Conservation (phyloP, 2,329 filamentous ascomycete species). For the Rhynchosporium graminicola region DNA sequence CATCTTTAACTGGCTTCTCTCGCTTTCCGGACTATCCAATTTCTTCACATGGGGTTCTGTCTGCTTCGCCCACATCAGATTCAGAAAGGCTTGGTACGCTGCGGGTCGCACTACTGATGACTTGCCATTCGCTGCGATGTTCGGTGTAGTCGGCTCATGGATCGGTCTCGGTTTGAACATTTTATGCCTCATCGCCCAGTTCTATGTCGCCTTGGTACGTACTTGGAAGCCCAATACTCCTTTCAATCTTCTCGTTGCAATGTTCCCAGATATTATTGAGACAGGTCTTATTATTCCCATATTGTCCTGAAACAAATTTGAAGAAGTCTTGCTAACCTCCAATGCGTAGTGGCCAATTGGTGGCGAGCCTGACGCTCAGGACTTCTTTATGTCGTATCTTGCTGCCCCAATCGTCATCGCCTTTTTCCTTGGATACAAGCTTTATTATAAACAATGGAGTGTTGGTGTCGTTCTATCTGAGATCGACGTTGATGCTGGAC, state of each 20-base stretch:
- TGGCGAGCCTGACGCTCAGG: slow-evolving; percentile 43
- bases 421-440: slow-evolving; percentile 67
- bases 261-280: too few species aligned
- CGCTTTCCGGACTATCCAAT: slow-evolving; percentile 70
- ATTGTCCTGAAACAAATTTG: too few species aligned
- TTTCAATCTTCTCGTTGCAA: too few species aligned
- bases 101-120: slow-evolving; percentile 55
- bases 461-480: slow-evolving; percentile 35
- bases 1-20: slow-evolving; percentile 66
- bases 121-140: slow-evolving; percentile 49
- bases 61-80: slow-evolving; percentile 65
- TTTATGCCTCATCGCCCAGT: slow-evolving; percentile 63
- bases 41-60: slow-evolving; percentile 77
- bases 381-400: slow-evolving; percentile 49
- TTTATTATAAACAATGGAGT: slow-evolving; percentile 45
- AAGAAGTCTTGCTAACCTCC: too few species aligned
- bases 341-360: slow-evolving; percentile 48
- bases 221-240: too few species aligned
- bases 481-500: slow-evolving; percentile 39
- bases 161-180: slow-evolving; percentile 66
- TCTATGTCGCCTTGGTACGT: slow-evolving; percentile 44
- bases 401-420: slow-evolving; percentile 56
- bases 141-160: slow-evolving; percentile 68
- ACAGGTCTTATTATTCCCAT: too few species aligned
- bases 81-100: slow-evolving; percentile 61